Conservation (phyloP, 768 basidiomycete species). For the Boletellus emodensis region DNA sequence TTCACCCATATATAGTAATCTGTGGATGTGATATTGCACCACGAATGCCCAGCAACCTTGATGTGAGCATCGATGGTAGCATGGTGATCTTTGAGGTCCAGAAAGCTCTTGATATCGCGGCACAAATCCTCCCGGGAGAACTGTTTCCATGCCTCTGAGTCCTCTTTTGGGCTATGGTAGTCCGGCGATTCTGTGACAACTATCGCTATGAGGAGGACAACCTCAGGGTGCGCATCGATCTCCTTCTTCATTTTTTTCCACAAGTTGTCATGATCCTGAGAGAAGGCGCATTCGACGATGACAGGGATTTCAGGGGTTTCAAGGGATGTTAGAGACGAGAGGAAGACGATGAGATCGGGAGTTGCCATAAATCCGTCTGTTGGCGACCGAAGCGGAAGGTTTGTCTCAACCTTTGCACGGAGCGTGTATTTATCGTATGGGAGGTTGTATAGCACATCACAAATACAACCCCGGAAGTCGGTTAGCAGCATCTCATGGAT, state of each 20-base stretch:
- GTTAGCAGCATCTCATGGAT: not conserved
- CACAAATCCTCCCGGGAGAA: not conserved
- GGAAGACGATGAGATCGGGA: not conserved
- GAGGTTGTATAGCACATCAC: not conserved
- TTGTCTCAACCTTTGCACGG: not conserved
- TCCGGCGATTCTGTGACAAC: not conserved
- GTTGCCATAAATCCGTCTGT: not conserved
- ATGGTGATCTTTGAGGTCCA: not conserved
- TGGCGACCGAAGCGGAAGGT: not conserved
- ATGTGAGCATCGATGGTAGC: not conserved
- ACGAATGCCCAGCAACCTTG: not conserved
- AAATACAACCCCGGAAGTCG: not conserved
- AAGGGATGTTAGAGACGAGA: not conserved
- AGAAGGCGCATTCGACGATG: conserved; percentile 1
- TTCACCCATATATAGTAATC: conserved; percentile 5
- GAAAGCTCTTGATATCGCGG: not conserved
- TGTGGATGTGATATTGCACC: not conserved
- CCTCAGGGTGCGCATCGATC: not conserved
- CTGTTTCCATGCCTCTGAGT: not conserved
- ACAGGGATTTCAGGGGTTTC: not conserved
- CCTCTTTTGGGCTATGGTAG: not conserved
- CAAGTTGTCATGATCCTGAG: not conserved
- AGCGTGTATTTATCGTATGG: not conserved
- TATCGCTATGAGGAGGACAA: not conserved
- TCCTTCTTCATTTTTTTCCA: not conserved